A percentile compares a stretch with the other conserved stretches of the same genome.
phyloP scores from a whole-genome alignment of 352 stramenopile species.

The Nothophytophthora sp. region DNA sequence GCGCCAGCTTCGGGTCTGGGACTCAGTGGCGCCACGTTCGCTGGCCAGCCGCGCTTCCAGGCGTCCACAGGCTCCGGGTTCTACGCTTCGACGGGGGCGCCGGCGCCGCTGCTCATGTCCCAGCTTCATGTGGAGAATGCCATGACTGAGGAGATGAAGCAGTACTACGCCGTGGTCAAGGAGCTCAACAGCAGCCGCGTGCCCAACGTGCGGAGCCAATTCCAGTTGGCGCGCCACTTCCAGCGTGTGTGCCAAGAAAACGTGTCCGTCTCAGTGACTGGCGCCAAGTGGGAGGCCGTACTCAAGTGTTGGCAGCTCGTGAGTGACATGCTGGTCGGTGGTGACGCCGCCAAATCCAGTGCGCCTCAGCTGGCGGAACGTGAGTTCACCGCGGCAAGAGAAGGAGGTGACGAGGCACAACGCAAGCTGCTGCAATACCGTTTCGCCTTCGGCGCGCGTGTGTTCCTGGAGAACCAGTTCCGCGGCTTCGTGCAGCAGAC shows the following conservation, averaged over 20 bases:
- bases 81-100: conserved; percentile 10
- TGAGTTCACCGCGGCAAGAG: conserved; percentile 43
- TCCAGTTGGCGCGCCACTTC: conserved; percentile 63
- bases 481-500: conserved; percentile 77
- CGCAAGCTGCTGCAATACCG: conserved; percentile 46
- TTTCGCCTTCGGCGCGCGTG: conserved; percentile 65
- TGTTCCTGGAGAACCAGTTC: conserved; percentile 84
- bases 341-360: conserved; percentile 40
- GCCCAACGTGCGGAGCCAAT: conserved; percentile 70
- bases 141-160: conserved; percentile 86
- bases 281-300: conserved; percentile 73
- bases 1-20: conserved; percentile 36
- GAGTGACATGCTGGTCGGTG: conserved; percentile 58
- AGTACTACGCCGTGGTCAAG: conserved; percentile 70
- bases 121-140: conserved; percentile 63
- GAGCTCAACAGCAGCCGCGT: conserved; percentile 74
- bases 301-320: conserved; percentile 87
- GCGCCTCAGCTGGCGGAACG: conserved; percentile 53
- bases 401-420: conserved; percentile 37
- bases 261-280: conserved; percentile 54
- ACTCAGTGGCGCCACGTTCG: conserved; percentile 50
- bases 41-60: conserved; percentile 53
- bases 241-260: conserved; percentile 52
- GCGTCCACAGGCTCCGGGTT: conserved; percentile 31
- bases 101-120: conserved; percentile 56